Conservation (phyloP, 108 stramenopile species). For the Aurantiochytrium sp. region DNA sequence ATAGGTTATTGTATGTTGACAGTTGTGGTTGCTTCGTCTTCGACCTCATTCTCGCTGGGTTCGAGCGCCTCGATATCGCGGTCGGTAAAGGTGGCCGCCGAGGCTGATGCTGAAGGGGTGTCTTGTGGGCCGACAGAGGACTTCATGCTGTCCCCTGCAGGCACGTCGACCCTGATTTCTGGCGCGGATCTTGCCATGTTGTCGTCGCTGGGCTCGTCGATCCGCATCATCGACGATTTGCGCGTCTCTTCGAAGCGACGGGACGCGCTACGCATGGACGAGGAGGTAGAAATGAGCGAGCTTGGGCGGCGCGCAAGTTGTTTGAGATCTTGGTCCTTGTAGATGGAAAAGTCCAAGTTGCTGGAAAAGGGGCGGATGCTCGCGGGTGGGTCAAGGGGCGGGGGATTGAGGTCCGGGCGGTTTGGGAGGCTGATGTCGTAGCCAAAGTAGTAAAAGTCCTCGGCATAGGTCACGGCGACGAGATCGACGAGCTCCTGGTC, state of each 20-base stretch:
- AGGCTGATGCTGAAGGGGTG: no score
- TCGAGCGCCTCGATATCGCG: no score
- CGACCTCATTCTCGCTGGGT: no score
- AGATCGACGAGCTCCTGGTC: slow-evolving; percentile 63
- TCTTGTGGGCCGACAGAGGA: no score
- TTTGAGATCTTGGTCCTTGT: background rate
- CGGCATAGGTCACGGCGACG: slow-evolving; percentile 56
- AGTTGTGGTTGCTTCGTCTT: no score
- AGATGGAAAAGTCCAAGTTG: slow-evolving; percentile 2
- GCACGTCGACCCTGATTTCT: no score
- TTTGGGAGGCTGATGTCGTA: slow-evolving; percentile 44
- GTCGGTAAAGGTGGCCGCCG: no score
- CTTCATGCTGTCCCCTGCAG: no score
- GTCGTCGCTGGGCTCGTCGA: background rate
- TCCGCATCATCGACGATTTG: background rate
- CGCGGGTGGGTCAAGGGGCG: background rate
- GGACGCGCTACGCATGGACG: background rate
- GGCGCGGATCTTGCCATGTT: no score
- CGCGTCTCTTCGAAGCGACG: background rate
- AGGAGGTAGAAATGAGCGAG: background rate
- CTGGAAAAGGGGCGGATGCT: background rate
- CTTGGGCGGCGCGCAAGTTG: background rate
- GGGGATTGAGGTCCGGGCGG: slow-evolving; percentile 48
- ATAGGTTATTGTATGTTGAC: no score
- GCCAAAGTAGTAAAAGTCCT: slow-evolving; percentile 59